Conservation (phyloP, 2,329 filamentous ascomycete species). For the Botrytis squamosa region DNA sequence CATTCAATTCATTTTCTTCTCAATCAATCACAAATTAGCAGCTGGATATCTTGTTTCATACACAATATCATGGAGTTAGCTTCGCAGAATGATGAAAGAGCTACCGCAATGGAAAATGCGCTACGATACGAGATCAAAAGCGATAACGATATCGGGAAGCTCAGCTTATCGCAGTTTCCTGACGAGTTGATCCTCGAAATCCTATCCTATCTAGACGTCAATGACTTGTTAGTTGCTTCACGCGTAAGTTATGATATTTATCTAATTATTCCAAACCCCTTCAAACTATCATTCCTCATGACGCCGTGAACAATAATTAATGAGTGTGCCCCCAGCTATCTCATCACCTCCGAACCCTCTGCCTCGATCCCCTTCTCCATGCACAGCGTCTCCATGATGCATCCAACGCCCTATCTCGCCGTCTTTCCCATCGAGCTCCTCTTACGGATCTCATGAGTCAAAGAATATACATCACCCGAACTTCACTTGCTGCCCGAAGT, state of each 20-base stretch:
- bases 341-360: slow-evolving; percentile 60
- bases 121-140: neutral
- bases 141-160: slow-evolving; percentile 1
- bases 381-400: slow-evolving; percentile 58
- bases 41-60: neutral
- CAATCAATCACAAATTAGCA: neutral
- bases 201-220: slow-evolving; percentile 46
- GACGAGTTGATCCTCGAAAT: slow-evolving; percentile 46
- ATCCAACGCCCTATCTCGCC: slow-evolving; percentile 53
- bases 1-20: neutral
- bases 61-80: neutral
- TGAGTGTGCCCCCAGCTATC: slow-evolving; percentile 32
- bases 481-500: slow-evolving; percentile 61
- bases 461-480: slow-evolving; percentile 66
- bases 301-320: neutral
- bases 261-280: neutral
- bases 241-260: neutral
- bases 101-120: neutral
- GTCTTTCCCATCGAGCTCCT: slow-evolving; percentile 58
- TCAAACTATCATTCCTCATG: too few species aligned
- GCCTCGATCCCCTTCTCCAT: slow-evolving; percentile 65
- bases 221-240: slow-evolving; percentile 39
- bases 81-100: neutral
- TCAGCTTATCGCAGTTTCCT: slow-evolving; percentile 17
- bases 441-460: slow-evolving; percentile 61